A percentile compares a stretch with the other conserved stretches of the same genome.
These are phyloP conservation scores for Trifolium fragiferum DNA, from an alignment of 306 rosid genomes.

Conservation along the genomic window DNA sequence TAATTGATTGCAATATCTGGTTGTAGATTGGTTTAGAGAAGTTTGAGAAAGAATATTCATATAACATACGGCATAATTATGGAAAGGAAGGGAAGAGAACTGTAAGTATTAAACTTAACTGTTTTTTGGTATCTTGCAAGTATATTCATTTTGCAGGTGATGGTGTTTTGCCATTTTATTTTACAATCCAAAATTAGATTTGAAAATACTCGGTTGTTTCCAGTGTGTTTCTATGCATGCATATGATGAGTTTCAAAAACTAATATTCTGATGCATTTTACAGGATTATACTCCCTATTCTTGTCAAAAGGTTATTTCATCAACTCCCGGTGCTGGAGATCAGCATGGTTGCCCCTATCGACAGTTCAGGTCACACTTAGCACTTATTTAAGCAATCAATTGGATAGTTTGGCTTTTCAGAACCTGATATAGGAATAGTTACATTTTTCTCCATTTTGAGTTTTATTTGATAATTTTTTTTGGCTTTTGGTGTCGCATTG, in stretches of 20 bases:
- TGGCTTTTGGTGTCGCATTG: conserved; percentile 12
- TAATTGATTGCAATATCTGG: conserved; percentile 39
- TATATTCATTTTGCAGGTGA: conserved; percentile 24
- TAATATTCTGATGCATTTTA: conserved; percentile 40
- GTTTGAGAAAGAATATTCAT: conserved; percentile 93
- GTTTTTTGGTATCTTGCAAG: conserved; percentile 25
- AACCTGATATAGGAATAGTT: conserved; percentile 16
- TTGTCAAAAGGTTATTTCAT: conserved; percentile 78
- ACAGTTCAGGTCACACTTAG: conserved; percentile 75
- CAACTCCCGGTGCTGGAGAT: conserved; percentile 93
- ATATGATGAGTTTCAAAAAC: conserved; percentile 35
- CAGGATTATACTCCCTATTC: conserved; percentile 95
- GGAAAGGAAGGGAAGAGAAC: conserved; percentile 95
- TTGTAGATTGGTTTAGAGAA: conserved; percentile 87
- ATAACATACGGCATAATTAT: conserved; percentile 84
- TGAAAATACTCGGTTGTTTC: conserved; percentile 31
- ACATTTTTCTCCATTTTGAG: not conserved
- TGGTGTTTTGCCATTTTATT: conserved; percentile 25
- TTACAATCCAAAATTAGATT: conserved; percentile 27
- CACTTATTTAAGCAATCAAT: conserved; percentile 10
- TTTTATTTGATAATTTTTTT: conserved; percentile 28
- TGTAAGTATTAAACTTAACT: conserved; percentile 57
- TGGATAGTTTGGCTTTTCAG: conserved; percentile 26
- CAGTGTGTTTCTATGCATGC: conserved; percentile 24
- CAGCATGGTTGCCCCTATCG: conserved; percentile 99